phyloP scores from a whole-genome alignment of 2,329 filamentous ascomycete genomes.

The Microcyclospora pomicola region DNA sequence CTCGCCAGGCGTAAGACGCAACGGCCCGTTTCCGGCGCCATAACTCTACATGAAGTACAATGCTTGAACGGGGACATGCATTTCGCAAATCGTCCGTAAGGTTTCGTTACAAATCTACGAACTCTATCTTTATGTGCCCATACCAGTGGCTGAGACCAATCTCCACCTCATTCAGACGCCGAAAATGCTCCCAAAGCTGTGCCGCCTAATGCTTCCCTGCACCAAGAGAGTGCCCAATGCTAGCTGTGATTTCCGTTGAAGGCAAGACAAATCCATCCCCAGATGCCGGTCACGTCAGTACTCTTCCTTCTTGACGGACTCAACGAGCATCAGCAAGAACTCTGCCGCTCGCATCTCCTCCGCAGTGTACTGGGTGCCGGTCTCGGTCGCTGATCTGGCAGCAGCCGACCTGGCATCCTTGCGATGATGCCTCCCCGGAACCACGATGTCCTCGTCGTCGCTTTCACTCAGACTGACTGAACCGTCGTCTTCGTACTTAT shows the following conservation, averaged over 20 bases:
- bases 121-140: neutral
- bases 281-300: neutral
- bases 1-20: too few species aligned
- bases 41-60: too few species aligned
- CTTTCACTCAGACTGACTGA: slow-evolving; percentile 7
- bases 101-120: too few species aligned
- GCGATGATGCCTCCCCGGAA: slow-evolving; percentile 1
- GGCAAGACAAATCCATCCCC: neutral
- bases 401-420: slow-evolving; percentile 3
- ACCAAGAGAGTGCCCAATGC: neutral
- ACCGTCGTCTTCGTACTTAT: slow-evolving; percentile 2
- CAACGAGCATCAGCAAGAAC: slow-evolving; percentile 1
- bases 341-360: slow-evolving; percentile 1
- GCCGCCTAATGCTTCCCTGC: neutral
- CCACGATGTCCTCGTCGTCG: slow-evolving; percentile 8
- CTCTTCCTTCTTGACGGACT: neutral
- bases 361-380: slow-evolving; percentile 5
- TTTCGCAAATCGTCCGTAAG: too few species aligned
- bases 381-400: neutral
- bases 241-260: neutral
- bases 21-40: too few species aligned
- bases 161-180: neutral
- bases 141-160: neutral
- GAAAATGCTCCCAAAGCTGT: neutral
- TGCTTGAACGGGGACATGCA: too few species aligned